phyloP scores from a whole-genome alignment of 768 basidiomycete species.

The Hortiboletus campestris region DNA sequence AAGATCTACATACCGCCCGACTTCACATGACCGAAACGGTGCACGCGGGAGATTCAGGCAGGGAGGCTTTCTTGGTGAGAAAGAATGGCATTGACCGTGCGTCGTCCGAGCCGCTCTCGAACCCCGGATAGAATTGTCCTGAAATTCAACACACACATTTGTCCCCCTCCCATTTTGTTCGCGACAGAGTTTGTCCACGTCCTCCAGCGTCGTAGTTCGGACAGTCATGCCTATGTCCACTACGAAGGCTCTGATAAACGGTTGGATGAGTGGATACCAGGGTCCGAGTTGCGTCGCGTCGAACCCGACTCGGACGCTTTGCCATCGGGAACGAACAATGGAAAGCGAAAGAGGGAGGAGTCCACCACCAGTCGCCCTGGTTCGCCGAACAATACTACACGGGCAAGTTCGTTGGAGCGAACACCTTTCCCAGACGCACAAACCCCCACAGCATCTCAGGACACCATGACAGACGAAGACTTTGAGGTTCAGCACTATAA shows the following conservation, averaged over 20 bases:
- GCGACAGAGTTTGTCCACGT: slow-evolving; percentile 47
- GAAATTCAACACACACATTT: slow-evolving; percentile 2
- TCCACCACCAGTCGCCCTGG: slow-evolving; percentile 14
- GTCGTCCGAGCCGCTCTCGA: slow-evolving; percentile 20
- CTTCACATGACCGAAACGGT: slow-evolving; percentile 22
- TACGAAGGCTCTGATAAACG: slow-evolving; percentile 69
- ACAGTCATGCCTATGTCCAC: slow-evolving; percentile 65
- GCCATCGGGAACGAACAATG: slow-evolving; percentile 26
- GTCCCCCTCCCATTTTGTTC: slow-evolving; percentile 1
- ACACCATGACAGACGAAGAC: slow-evolving; percentile 63
- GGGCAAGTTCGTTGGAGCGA: slow-evolving; percentile 22
- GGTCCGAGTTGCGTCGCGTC: slow-evolving; percentile 34
- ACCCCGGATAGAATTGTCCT: slow-evolving; percentile 8
- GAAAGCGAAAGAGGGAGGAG: slow-evolving; percentile 32
- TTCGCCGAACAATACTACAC: slow-evolving; percentile 21
- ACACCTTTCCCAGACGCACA: slow-evolving; percentile 9
- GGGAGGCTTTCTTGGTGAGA: slow-evolving; percentile 25
- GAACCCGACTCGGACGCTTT: slow-evolving; percentile 25
- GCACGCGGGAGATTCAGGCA: slow-evolving; percentile 1
- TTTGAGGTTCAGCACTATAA: slow-evolving; percentile 67
- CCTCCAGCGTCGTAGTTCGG: slow-evolving; percentile 43
- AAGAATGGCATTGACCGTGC: slow-evolving; percentile 37
- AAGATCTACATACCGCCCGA: not conserved
- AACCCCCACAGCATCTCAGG: slow-evolving; percentile 21
- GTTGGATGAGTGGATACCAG: slow-evolving; percentile 71